Evolutionary conservation across 257 asterid genomes (phyloP).

Genomic region (Solanum bukasovii): DNA sequence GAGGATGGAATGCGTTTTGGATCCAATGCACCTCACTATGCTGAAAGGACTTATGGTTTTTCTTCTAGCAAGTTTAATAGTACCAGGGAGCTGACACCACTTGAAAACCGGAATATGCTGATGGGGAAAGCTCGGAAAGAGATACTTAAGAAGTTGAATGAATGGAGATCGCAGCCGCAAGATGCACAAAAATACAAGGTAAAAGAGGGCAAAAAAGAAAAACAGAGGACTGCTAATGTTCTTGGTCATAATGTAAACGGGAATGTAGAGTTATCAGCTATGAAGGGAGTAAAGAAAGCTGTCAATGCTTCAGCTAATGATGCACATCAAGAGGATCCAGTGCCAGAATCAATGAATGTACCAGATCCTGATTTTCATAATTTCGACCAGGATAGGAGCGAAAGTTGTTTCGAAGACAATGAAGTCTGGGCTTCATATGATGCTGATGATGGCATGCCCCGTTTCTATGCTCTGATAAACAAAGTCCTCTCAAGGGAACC

Average conservation of each 20-base stretch:
- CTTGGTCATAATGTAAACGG: constrained; percentile 25
- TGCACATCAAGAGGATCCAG: constrained; percentile 4
- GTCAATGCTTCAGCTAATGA: constrained; percentile 17
- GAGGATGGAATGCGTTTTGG: constrained; percentile 20
- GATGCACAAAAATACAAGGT: constrained; percentile 17
- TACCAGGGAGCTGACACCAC: constrained; percentile 25
- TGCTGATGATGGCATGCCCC: constrained; percentile 26
- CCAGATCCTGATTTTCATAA: constrained; percentile 48
- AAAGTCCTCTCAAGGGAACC: constrained; percentile 16
- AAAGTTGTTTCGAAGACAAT: constrained; percentile 13
- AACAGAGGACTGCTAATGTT: constrained; percentile 6
- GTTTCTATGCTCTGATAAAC: constrained; percentile 20
- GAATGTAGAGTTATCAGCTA: constrained; percentile 18
- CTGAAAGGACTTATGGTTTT: constrained; percentile 14
- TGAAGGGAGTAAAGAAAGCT: constrained; percentile 11
- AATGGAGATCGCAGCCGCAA: constrained; percentile 18
- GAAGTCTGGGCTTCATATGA: constrained; percentile 31
- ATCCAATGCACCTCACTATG: constrained; percentile 8
- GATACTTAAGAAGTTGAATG: constrained; percentile 30
- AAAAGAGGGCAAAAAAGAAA: constrained; percentile 22
- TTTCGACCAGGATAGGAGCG: constrained; percentile 19
- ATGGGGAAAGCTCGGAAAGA: constrained; percentile 38
- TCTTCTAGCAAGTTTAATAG: constrained; percentile 22
- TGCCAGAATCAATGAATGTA: constrained; percentile 41
- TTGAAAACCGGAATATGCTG: constrained; percentile 32